Percentiles rank a stretch among this genome's conserved stretches.
Evolutionary conservation across 345 rosid genomes (phyloP).

Genomic region (Viola odorata): DNA sequence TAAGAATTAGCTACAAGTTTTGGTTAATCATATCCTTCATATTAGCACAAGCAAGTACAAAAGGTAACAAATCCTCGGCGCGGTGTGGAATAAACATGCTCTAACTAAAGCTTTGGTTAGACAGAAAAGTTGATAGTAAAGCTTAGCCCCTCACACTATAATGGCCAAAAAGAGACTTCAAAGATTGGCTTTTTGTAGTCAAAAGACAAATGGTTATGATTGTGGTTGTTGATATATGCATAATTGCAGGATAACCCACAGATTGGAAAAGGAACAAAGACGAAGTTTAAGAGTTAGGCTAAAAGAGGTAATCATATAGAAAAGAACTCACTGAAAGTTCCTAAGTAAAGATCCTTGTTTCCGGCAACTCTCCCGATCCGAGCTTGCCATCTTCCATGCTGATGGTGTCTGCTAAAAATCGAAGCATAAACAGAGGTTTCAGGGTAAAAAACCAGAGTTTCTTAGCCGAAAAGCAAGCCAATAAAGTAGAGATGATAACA

Average conservation of each 20-base stretch:
- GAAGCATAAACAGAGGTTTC: slow-evolving; percentile 13
- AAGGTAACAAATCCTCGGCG: too few species aligned
- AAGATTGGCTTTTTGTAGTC: too few species aligned
- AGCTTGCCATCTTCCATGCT: slow-evolving; percentile 99
- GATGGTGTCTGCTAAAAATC: slow-evolving; percentile 58
- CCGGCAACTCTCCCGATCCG: slow-evolving; percentile 98
- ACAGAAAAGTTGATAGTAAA: too few species aligned
- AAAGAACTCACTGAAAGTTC: slow-evolving; percentile 68
- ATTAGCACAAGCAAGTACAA: neutral
- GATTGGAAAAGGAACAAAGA: too few species aligned
- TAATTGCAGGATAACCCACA: too few species aligned
- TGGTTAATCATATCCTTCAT: neutral
- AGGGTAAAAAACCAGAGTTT: neutral
- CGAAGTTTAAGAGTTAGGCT: too few species aligned
- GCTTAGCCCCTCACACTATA: too few species aligned
- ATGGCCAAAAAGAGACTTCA: too few species aligned
- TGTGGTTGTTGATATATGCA: too few species aligned
- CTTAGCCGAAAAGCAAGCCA: neutral
- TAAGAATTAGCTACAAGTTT: neutral
- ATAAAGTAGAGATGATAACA: neutral
- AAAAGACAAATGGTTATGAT: too few species aligned
- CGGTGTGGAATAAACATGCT: neutral
- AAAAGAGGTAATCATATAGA: neutral
- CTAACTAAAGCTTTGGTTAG: neutral
- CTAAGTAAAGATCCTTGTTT: slow-evolving; percentile 95